Evolutionary conservation across 2,329 filamentous ascomycete genomes (phyloP).

Genomic region (Trichoderma sp.): DNA sequence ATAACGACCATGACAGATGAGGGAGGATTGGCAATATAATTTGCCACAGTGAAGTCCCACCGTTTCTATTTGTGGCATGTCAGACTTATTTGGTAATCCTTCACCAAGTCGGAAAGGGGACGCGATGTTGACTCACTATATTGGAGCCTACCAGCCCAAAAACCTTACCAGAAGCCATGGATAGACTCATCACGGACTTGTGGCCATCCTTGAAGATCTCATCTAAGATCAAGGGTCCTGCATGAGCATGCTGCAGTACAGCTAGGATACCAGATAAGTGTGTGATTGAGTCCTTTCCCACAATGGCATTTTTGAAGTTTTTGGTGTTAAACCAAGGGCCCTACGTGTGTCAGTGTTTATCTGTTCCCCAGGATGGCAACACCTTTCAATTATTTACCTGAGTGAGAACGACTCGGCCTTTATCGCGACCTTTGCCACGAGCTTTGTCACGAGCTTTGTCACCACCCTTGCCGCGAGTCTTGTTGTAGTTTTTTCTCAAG

Average conservation of each 20-base stretch:
- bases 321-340: not conserved
- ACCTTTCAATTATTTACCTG: not conserved
- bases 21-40: conserved; percentile 26
- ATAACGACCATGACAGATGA: conserved; percentile 34
- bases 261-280: not conserved
- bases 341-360: not conserved
- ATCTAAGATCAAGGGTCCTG: conserved; percentile 29
- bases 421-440: not conserved
- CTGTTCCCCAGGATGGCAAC: not conserved
- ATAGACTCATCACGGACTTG: conserved; percentile 30
- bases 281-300: not conserved
- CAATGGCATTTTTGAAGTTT: not conserved
- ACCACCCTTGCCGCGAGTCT: not conserved
- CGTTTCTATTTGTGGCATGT: conserved; percentile 30
- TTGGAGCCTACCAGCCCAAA: conserved; percentile 33
- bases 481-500: not conserved
- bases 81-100: not conserved
- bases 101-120: not conserved
- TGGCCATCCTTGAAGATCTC: conserved; percentile 32
- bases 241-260: conserved; percentile 13
- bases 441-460: not conserved
- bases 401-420: not conserved
- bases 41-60: conserved; percentile 32
- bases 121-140: conserved; percentile 29
- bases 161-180: conserved; percentile 28